These are phyloP conservation scores for Cyphellophora attinorum DNA, from an alignment of 2,329 filamentous ascomycete genomes.

Conservation along the genomic window DNA sequence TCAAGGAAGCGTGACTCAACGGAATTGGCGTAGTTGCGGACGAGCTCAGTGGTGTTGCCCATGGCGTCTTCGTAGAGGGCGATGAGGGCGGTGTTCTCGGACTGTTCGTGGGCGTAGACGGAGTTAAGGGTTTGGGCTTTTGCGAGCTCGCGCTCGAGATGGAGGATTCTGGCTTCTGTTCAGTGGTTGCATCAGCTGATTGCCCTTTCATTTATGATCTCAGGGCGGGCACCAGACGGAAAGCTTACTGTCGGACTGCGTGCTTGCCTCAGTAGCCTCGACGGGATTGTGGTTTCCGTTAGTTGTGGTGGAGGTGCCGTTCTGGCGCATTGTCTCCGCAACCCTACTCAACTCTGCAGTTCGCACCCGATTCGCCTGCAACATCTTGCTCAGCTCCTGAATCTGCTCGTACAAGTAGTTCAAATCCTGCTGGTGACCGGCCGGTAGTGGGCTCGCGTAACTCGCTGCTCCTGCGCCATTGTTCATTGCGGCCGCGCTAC, in stretches of 20 bases:
- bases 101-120: constrained; percentile 35
- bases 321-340: too few relatives aligned
- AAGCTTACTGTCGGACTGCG: constrained; percentile 15
- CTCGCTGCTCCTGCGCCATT: constrained; percentile 7
- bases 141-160: constrained; percentile 38
- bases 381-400: constrained; percentile 37
- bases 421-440: constrained; percentile 42
- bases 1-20: constrained; percentile 38
- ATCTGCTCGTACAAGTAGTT: constrained; percentile 42
- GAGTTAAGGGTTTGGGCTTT: constrained; percentile 34
- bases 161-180: constrained; percentile 36
- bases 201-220: too few relatives aligned
- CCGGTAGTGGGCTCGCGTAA: constrained; percentile 20
- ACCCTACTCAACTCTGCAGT: constrained; percentile 39
- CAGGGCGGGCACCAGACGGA: too few relatives aligned
- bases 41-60: constrained; percentile 39
- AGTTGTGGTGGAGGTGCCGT: too few relatives aligned
- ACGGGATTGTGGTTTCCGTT: too few relatives aligned
- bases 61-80: constrained; percentile 38
- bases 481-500: neutral
- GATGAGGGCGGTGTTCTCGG: constrained; percentile 38
- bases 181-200: too few relatives aligned
- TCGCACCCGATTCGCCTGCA: constrained; percentile 40
- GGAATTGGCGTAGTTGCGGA: constrained; percentile 40
- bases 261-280: too few relatives aligned